A percentile compares a stretch with the other conserved stretches of the same genome.
Evolutionary conservation across 1,139 yeast species (phyloP).

Genomic region (Geotrichum klebahnii): DNA sequence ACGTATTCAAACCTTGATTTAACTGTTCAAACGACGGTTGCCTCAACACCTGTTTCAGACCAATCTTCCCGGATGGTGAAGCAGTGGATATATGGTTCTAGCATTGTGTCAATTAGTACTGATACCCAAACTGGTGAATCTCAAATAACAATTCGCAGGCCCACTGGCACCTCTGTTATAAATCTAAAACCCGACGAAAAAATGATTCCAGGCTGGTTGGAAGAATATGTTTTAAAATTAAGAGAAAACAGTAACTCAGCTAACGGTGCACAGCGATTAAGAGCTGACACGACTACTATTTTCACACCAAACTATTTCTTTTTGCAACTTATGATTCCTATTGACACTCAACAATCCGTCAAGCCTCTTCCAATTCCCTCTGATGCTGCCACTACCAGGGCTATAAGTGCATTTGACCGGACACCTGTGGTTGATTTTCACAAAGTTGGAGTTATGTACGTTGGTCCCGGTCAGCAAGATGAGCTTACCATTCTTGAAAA

Average conservation of each 20-base stretch:
- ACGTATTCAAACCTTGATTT: slow-evolving; percentile 63
- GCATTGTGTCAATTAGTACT: slow-evolving; percentile 57
- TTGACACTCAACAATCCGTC: slow-evolving; percentile 26
- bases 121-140: slow-evolving; percentile 52
- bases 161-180: slow-evolving; percentile 60
- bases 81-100: slow-evolving; percentile 62
- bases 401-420: slow-evolving; percentile 64
- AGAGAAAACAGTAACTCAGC: neutral
- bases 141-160: slow-evolving; percentile 54
- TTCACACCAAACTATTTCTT: slow-evolving; percentile 44
- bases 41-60: slow-evolving; percentile 23
- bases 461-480: slow-evolving; percentile 59
- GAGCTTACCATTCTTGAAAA: slow-evolving; percentile 66
- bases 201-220: slow-evolving; percentile 41
- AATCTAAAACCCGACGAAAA: slow-evolving; percentile 46
- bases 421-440: slow-evolving; percentile 76
- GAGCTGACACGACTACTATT: slow-evolving; percentile 7
- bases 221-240: slow-evolving; percentile 18
- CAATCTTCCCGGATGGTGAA: slow-evolving; percentile 30
- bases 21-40: slow-evolving; percentile 38
- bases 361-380: slow-evolving; percentile 45
- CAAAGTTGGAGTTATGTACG: slow-evolving; percentile 74
- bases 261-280: slow-evolving; percentile 7
- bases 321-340: slow-evolving; percentile 42
- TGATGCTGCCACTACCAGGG: slow-evolving; percentile 53